Base-by-base conservation (phyloP, 495 filamentous ascomycete genomes). In the Bryoglossum gracile region DNA sequence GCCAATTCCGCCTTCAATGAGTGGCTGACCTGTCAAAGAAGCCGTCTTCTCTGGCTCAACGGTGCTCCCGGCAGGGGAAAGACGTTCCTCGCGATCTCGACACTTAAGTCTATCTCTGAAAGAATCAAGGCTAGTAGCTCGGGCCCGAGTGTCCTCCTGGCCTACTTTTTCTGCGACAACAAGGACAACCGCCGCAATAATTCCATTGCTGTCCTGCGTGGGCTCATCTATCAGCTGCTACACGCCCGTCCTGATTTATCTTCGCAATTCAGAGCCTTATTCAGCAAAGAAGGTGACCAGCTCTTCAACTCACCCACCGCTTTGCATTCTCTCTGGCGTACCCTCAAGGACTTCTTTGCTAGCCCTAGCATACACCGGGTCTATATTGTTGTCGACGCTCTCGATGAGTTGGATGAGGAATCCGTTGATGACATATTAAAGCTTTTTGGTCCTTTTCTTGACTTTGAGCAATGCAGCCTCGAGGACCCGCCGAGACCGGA, bases 31-130 rank as follows among this genome's bases (percentile, higher is more conserved):
- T 3, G 16, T 5, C 4, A 43, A 4, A 25, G 22, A 6, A 5
- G 2, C 4, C 18, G 21, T 19, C 13, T 43, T 6, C 39, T 43
- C 21, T 28, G 39, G 39, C 39, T 43, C 23, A 26, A 13, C 5
- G 39, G 39, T n/a, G 18, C 21, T 26, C 39, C 39, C 11, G 39
- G 39, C 8, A 43, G 24, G 14, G 39, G 39, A 24, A 43, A 43
- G n/a, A 43, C 39, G 5, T 14, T 43, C 4, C 14, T 43, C 3
- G 24, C 39, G 4, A 3, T 3, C 22, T 43, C 28, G 28, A 32
- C 28, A 32, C 28, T 32, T 13, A 13, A 32, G n/a, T 32, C 6
- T 43, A 5, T 13, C 28, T n/a, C 13, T 43, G 2, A 16, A 43
- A 25, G 19, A 43, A 13, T 14, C 28, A 13, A 2, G 14, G 4